These are phyloP conservation scores for Thermothelomyces thermophilus DNA, from an alignment of 2,329 filamentous ascomycete genomes.

Conservation along the genomic window DNA sequence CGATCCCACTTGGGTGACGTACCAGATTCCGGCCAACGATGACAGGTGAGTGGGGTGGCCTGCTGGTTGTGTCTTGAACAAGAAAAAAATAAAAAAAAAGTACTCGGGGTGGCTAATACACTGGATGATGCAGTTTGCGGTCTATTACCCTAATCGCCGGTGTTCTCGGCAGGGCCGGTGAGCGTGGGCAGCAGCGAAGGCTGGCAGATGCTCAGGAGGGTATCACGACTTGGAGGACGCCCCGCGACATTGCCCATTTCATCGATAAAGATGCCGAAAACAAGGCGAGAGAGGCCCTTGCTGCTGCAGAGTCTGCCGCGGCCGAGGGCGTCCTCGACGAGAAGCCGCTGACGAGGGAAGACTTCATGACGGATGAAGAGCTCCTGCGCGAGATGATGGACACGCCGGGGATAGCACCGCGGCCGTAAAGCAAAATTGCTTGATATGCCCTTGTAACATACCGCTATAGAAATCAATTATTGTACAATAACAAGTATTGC, in stretches of 20 bases:
- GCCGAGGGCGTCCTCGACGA: background rate
- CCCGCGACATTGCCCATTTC: constrained; percentile 32
- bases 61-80: background rate
- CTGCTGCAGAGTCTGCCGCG: background rate
- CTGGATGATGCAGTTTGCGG: constrained; percentile 57
- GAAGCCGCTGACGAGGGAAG: constrained; percentile 3
- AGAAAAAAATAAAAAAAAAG: background rate
- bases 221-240: constrained; percentile 54
- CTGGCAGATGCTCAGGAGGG: constrained; percentile 56
- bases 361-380: constrained; percentile 17
- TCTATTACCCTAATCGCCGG: constrained; percentile 76
- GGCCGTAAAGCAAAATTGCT: background rate
- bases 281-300: background rate
- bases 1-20: constrained; percentile 90
- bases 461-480: background rate
- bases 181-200: constrained; percentile 66
- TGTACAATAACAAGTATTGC: background rate
- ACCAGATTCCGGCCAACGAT: constrained; percentile 93
- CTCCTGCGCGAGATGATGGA: constrained; percentile 7
- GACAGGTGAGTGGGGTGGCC: constrained; percentile 58
- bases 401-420: background rate
- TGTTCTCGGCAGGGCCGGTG: constrained; percentile 75
- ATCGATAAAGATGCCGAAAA: background rate
- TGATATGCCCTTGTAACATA: constrained; percentile 3
- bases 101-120: background rate